phyloP scores from a whole-genome alignment of 2,329 filamentous ascomycete species.

The Hymenoscyphus repandus region DNA sequence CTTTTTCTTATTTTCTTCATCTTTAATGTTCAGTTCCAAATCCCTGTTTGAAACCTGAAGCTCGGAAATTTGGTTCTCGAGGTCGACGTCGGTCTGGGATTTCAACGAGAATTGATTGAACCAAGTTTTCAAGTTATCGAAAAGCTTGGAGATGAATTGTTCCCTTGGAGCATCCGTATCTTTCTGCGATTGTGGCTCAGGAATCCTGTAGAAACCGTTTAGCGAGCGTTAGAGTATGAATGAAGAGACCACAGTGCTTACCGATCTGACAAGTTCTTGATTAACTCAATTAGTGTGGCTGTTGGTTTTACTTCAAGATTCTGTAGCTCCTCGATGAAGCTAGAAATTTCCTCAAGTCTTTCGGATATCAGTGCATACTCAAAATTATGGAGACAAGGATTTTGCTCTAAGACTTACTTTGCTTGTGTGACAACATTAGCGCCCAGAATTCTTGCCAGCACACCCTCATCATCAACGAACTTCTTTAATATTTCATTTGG shows the following conservation, averaged over 20 bases:
- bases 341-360: conserved; percentile 21
- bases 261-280: conserved; percentile 24
- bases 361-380: conserved; percentile 5
- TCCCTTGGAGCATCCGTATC: conserved; percentile 6
- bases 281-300: conserved; percentile 15
- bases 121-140: conserved; percentile 19
- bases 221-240: background rate
- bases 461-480: conserved; percentile 5
- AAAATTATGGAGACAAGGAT: background rate
- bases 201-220: background rate
- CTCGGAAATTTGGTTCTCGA: conserved; percentile 19
- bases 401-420: conserved; percentile 27
- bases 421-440: conserved; percentile 17
- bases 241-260: conserved; percentile 5
- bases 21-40: conserved; percentile 12
- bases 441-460: conserved; percentile 17
- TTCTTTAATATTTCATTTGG: conserved; percentile 18
- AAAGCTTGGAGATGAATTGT: conserved; percentile 13
- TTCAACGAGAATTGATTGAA: conserved; percentile 18
- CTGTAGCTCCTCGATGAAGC: conserved; percentile 12
- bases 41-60: conserved; percentile 18
- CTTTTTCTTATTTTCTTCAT: conserved; percentile 13
- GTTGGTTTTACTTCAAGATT: conserved; percentile 12
- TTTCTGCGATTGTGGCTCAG: background rate
- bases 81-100: conserved; percentile 12